Conservation (phyloP, 129 eudicot species). For the sunflower (Helianthus annuus) region HanXRQr2.0-SUNRISE NC_035444.2:153301321-153301820, state of each 20-base stretch:
- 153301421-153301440: constrained; percentile 23
- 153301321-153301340: too few species aligned
- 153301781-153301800: background rate
- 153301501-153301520: constrained; percentile 54
- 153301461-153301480: constrained; percentile 64
- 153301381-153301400: background rate
- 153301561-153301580: constrained; percentile 9
- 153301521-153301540: constrained; percentile 61
- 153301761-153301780: background rate
- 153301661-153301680: background rate
- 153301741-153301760: background rate
- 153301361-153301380: background rate
- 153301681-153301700: background rate
- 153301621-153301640: background rate
- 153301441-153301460: constrained; percentile 81
- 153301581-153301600: background rate
- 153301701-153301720: constrained; percentile 2
- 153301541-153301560: constrained; percentile 66
- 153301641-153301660: background rate
- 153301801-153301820: background rate
- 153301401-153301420: background rate
- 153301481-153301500: constrained; percentile 32
- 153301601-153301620: background rate
- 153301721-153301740: background rate
- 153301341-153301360: background rate